Base-by-base conservation (phyloP, 768 basidiomycete species). In the Myochromella boudieri region DNA sequence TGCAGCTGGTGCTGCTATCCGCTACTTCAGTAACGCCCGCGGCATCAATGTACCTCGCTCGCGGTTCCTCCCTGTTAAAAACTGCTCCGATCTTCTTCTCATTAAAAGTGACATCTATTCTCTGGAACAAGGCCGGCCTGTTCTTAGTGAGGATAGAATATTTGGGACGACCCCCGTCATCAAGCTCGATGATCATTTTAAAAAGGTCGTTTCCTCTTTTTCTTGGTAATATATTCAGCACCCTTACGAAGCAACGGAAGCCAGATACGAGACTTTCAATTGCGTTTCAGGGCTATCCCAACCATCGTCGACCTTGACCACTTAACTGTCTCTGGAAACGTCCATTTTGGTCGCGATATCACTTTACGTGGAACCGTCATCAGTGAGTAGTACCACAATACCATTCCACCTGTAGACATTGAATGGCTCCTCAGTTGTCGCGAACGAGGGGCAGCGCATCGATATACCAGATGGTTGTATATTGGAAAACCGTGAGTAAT, bases 181-280 rank as follows among this genome's bases (percentile, higher is more conserved):
- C 75, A 91, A 91, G 71, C 77, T 91, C 39, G 87, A 87, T 40
- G 84, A 87, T 60, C 82, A 84, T 59, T 92, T 93, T 76, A 90
- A 86, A 75, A 88, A 85, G 77, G 85, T 85, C 42, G 38, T 60
- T 37, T 22, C 22, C 6, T 33, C 20, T 7, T n/a, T 9, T 12
- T 32, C 17, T 34, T 15, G 28, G 8, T 15, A 11, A n/a, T n/a
- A n/a, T n/a, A n/a, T n/a, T n/a, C n/a, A n/a, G n/a, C n/a, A n/a
- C n/a, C n/a, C n/a, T n/a, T n/a, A n/a, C n/a, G 22, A 25, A 27
- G 25, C 25, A 12, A 28, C 3, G 25, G 11, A 37, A n/a, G 33
- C 15, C 21, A 80, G 81, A 81, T 85, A 46, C 73, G 74, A 36
- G 71, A 86, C 58, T 90, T 91, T 67, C 82, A 88, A 67, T 80